Base-by-base conservation (phyloP, 805 yeast species). In the Pichia occidentalis region DNA sequence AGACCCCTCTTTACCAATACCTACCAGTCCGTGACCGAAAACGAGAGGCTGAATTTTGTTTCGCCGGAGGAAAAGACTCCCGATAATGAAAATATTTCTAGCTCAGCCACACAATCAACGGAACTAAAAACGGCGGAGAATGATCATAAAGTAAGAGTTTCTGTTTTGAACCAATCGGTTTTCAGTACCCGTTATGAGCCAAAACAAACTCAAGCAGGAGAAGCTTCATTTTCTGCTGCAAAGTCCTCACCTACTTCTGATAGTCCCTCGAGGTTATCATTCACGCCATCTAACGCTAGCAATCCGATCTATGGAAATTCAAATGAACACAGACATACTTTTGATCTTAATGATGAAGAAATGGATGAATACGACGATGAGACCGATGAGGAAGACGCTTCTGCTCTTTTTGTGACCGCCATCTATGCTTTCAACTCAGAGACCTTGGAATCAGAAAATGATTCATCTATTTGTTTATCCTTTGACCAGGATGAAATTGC, bases 401-500 rank as follows among this genome's bases (percentile, higher is more conserved):
- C 64, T 4, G 60, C 64, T 7, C 45, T 59, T n/a, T 60, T 59
- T 46, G 64, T 60, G 24, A 53, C 63, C 2, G 56, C 65, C 1
- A 47, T 59, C 3, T 59, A 58, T 32, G 53, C 61, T 22, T 60
- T 60, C 37, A 59, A 55, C 37, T 49, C 64, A 5, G 34, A 70
- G 0, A 62, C 83, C 0, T 59, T 82, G 31, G 82, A 81, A 45
- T 67, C 79, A 9, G 71, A 70, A 32, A 73, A 78, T 20, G 90
- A 82, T 53, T 71, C 80, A 6, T 71, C 85, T 0, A 78, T 83
- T 29, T 84, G 94, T 55, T 63, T 84, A 7, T 77, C 87, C 0
- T 84, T 84, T 54, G 71, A 73, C 17, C 75, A 73, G 45, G 72
- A 74, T 45, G 92, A 81, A 49, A 61, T 80, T 34, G 88, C 85